These are phyloP conservation scores for Sicyos edulis DNA, from an alignment of 306 rosid genomes.

Conservation along the genomic window DNA sequence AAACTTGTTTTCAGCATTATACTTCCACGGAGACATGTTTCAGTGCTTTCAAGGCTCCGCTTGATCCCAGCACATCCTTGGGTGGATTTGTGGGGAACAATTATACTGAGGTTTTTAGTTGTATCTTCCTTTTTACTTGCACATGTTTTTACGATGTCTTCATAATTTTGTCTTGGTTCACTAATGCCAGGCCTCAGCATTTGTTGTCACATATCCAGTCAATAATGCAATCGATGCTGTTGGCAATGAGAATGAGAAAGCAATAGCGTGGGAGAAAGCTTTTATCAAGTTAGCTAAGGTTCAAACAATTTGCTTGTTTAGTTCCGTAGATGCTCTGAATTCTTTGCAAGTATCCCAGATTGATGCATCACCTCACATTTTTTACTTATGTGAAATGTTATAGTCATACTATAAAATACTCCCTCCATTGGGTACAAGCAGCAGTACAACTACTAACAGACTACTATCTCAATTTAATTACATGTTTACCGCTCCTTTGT, in stretches of 20 bases:
- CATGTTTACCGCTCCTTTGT: too few relatives aligned
- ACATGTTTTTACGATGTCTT: slow-evolving; percentile 6
- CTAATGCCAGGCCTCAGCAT: slow-evolving; percentile 81
- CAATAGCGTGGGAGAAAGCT: slow-evolving; percentile 84
- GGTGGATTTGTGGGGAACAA: slow-evolving; percentile 93
- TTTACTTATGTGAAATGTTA: background rate
- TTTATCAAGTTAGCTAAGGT: slow-evolving; percentile 82
- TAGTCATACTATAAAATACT: background rate
- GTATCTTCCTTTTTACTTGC: slow-evolving; percentile 23
- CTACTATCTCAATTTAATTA: too few relatives aligned
- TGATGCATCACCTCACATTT: slow-evolving; percentile 5
- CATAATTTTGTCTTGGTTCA: slow-evolving; percentile 27
- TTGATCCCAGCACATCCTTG: slow-evolving; percentile 82
- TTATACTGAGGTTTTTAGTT: slow-evolving; percentile 57
- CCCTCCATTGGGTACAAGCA: too few relatives aligned
- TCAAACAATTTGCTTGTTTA: slow-evolving; percentile 31
- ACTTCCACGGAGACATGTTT: slow-evolving; percentile 84
- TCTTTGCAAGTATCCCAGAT: slow-evolving; percentile 5
- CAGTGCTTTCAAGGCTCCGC: slow-evolving; percentile 95
- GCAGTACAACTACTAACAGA: too few relatives aligned
- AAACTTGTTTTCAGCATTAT: slow-evolving; percentile 58
- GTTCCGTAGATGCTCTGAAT: background rate
- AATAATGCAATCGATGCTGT: slow-evolving; percentile 64
- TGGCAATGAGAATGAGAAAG: slow-evolving; percentile 77
- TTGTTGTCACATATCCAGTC: slow-evolving; percentile 81